These are phyloP conservation scores for Panellus pusillus DNA, from an alignment of 768 basidiomycete species.

Conservation along the genomic window DNA sequence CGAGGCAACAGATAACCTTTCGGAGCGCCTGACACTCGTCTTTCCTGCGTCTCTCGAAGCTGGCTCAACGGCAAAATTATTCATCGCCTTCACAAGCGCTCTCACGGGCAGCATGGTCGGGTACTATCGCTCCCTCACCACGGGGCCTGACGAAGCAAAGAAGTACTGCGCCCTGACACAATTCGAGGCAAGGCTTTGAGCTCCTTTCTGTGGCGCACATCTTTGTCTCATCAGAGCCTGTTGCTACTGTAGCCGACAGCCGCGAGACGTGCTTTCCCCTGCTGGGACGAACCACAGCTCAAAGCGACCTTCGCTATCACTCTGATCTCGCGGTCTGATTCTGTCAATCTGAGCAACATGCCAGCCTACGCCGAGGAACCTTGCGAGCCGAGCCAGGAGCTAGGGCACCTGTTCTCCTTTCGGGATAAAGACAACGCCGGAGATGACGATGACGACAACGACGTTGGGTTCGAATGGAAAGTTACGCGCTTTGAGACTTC, in stretches of 20 bases:
- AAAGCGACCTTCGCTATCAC: constrained; percentile 65
- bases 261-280: constrained; percentile 35
- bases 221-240: constrained; percentile 1
- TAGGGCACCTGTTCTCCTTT: constrained; percentile 32
- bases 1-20: constrained; percentile 7
- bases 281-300: constrained; percentile 74
- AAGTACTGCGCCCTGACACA: constrained; percentile 17
- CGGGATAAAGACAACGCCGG: constrained; percentile 18
- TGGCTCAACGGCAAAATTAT: neutral
- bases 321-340: constrained; percentile 56
- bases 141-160: constrained; percentile 11
- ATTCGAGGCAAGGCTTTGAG: constrained; percentile 11
- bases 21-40: constrained; percentile 8
- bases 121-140: constrained; percentile 15
- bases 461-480: constrained; percentile 45
- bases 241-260: constrained; percentile 13
- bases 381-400: constrained; percentile 24
- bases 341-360: constrained; percentile 70
- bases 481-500: constrained; percentile 62
- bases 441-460: constrained; percentile 14
- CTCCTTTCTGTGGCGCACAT: constrained; percentile 10
- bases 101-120: constrained; percentile 15
- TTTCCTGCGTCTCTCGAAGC: constrained; percentile 1
- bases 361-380: constrained; percentile 44
- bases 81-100: constrained; percentile 3